Evolutionary conservation across 139 green algal species (phyloP).

Genomic region (Coccomyxa sp.): DNA sequence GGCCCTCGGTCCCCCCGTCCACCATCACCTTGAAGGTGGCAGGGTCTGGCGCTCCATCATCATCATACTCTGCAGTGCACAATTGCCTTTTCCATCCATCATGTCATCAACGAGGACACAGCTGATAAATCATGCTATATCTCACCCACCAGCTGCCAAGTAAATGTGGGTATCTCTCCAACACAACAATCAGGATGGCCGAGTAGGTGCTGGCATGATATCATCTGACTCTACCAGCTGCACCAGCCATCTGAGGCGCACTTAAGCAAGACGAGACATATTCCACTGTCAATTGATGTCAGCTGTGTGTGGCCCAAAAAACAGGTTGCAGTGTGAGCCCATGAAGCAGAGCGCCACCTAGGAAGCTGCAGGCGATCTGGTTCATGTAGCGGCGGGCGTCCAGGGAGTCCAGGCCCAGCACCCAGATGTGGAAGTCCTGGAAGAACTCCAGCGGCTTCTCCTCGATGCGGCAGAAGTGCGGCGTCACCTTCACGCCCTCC

Average conservation of each 20-base stretch:
- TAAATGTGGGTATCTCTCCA: neutral
- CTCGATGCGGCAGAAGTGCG: slow-evolving; percentile 92
- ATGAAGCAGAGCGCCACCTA: too few species aligned
- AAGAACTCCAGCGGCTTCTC: slow-evolving; percentile 93
- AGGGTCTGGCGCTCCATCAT: slow-evolving; percentile 72
- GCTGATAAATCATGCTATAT: neutral
- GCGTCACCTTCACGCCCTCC: slow-evolving; percentile 67
- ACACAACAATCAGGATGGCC: neutral
- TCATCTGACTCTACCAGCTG: too few species aligned
- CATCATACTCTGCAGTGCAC: slow-evolving; percentile 74
- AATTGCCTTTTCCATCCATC: neutral
- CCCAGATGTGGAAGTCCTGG: slow-evolving; percentile 86
- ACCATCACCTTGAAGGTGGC: slow-evolving; percentile 93
- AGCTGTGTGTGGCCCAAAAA: too few species aligned
- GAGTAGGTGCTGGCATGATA: too few species aligned
- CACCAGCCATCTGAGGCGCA: too few species aligned
- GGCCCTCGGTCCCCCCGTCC: slow-evolving; percentile 98
- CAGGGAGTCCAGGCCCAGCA: slow-evolving; percentile 96
- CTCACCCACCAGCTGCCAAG: too few species aligned
- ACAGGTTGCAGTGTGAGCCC: too few species aligned
- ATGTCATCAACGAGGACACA: neutral
- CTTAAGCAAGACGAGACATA: too few species aligned
- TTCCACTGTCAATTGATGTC: too few species aligned
- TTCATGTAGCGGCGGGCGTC: slow-evolving; percentile 98
- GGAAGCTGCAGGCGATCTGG: slow-evolving; percentile 89